Conservation (phyloP, 2,329 filamentous ascomycete genomes). For the Botrytis sinoallii region DNA sequence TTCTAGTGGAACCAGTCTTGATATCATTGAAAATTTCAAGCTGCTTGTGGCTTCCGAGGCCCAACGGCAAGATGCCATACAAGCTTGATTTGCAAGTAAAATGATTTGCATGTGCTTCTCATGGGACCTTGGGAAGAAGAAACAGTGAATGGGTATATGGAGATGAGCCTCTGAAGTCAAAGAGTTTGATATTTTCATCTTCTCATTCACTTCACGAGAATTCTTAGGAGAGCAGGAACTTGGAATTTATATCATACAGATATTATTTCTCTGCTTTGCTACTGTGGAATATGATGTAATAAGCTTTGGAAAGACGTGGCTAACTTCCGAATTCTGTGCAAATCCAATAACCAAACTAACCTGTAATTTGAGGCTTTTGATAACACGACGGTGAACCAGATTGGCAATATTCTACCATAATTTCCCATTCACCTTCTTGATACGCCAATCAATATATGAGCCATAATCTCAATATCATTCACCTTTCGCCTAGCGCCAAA, state of each 20-base stretch:
- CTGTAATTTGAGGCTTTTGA: background rate
- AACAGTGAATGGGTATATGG: no score
- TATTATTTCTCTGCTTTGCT: background rate
- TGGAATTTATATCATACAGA: background rate
- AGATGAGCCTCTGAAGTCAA: background rate
- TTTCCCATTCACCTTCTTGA: background rate
- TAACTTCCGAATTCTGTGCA: background rate
- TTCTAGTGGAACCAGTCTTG: background rate
- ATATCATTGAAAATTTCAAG: background rate
- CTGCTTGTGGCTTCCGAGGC: background rate
- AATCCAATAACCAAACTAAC: background rate
- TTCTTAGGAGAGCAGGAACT: background rate
- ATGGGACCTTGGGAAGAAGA: fast-evolving
- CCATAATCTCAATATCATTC: background rate
- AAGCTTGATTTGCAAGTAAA: background rate
- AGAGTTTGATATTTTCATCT: background rate
- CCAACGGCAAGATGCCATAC: background rate
- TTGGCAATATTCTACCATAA: background rate
- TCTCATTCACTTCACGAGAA: background rate
- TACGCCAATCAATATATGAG: background rate
- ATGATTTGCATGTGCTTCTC: background rate
- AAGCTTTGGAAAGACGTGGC: background rate
- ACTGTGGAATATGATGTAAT: background rate
- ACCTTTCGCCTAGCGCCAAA: background rate
- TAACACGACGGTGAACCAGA: background rate